Conservation (phyloP, 2,329 filamentous ascomycete species). For the Leptographium procerum region DNA sequence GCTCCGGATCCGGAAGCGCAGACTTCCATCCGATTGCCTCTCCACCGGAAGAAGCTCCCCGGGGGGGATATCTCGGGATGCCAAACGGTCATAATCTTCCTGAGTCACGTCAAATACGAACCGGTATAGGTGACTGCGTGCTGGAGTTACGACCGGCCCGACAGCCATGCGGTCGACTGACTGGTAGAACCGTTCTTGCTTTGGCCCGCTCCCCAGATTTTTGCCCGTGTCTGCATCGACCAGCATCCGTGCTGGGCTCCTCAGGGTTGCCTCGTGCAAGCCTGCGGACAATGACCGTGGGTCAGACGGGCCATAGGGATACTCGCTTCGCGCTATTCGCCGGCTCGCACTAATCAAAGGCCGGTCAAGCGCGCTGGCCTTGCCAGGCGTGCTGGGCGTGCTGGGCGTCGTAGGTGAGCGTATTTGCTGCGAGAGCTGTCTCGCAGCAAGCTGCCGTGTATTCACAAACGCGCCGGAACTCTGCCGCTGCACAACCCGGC, state of each 20-base stretch:
- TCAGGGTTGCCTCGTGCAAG: slow-evolving; percentile 34
- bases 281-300: slow-evolving; percentile 28
- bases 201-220: background rate
- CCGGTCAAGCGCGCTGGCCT: background rate
- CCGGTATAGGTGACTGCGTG: slow-evolving; percentile 26
- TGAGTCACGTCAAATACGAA: slow-evolving; percentile 35
- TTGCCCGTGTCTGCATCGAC: slow-evolving; percentile 5
- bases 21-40: slow-evolving; percentile 37
- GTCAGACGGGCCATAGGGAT: slow-evolving; percentile 30
- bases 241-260: slow-evolving; percentile 36
- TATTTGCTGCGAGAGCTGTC: background rate
- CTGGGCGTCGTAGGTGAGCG: background rate
- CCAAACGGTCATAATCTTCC: slow-evolving; percentile 24
- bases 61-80: slow-evolving; percentile 18
- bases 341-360: slow-evolving; percentile 11
- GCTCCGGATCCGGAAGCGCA: slow-evolving; percentile 59
- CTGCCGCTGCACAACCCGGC: background rate
- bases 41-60: slow-evolving; percentile 24
- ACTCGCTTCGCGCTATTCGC: slow-evolving; percentile 21
- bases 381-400: background rate
- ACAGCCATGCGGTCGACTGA: slow-evolving; percentile 40
- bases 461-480: background rate
- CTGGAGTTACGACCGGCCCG: slow-evolving; percentile 26
- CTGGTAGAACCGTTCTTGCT: slow-evolving; percentile 39
- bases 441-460: background rate